Percentiles rank a stretch among this genome's conserved stretches.
Conservation (phyloP, 306 rosid species). For the Cicer pinnatifidum region DNA sequence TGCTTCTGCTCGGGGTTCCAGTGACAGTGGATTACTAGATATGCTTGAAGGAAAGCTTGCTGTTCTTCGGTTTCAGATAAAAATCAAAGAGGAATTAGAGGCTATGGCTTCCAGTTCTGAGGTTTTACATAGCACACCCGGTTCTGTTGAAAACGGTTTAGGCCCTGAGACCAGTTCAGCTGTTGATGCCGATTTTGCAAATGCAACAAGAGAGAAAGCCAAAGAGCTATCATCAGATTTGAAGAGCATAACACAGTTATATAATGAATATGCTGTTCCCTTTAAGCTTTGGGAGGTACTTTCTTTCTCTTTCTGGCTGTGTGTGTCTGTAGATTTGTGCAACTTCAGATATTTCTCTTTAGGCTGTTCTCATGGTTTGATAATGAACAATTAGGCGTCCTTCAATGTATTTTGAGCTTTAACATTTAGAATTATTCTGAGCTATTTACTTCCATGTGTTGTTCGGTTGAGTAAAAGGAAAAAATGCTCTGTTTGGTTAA, state of each 20-base stretch:
- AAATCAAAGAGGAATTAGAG: conserved; percentile 87
- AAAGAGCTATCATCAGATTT: conserved; percentile 79
- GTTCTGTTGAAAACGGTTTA: conserved; percentile 57
- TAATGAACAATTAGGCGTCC: conserved; percentile 21
- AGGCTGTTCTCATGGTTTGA: conserved; percentile 26
- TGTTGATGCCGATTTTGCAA: conserved; percentile 56
- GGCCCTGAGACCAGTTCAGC: conserved; percentile 49
- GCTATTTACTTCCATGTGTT: conserved; percentile 15
- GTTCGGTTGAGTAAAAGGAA: conserved; percentile 6
- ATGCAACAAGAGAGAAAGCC: conserved; percentile 64
- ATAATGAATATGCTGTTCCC: conserved; percentile 96
- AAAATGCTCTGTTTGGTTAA: conserved; percentile 9
- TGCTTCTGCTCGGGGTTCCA: conserved; percentile 67
- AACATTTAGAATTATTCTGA: conserved; percentile 18
- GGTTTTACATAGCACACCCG: conserved; percentile 59
- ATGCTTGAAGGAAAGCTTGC: conserved; percentile 98
- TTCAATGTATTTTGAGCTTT: conserved; percentile 20
- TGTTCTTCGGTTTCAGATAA: conserved; percentile 93
- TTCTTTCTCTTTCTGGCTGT: not conserved
- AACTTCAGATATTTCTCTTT: conserved; percentile 29
- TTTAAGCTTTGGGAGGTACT: conserved; percentile 97
- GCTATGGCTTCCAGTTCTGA: conserved; percentile 73
- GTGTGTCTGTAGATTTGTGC: conserved; percentile 21
- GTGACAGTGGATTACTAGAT: conserved; percentile 84
- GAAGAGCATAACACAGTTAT: conserved; percentile 88